phyloP scores from a whole-genome alignment of 495 filamentous ascomycete genomes.

The Coniosporium apollinis region DNA sequence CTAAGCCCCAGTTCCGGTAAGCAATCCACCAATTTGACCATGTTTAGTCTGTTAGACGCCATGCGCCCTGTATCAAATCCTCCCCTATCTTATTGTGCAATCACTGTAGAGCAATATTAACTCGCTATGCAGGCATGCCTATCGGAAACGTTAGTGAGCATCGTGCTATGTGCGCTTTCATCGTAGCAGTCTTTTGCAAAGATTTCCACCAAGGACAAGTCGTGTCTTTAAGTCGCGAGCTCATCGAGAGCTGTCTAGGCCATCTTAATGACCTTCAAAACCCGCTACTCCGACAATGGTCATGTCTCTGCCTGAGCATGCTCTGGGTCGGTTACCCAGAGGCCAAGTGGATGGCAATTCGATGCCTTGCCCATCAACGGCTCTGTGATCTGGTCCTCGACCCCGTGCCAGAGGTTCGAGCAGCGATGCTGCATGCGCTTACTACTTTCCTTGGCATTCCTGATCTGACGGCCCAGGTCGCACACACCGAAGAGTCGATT shows the following conservation, averaged over 20 bases:
- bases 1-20: conserved; percentile 62
- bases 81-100: conserved; percentile 1
- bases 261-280: conserved; percentile 77
- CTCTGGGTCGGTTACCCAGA: conserved; percentile 82
- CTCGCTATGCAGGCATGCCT: conserved; percentile 31
- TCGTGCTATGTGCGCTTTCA: conserved; percentile 97
- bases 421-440: conserved; percentile 82
- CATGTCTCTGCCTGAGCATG: conserved; percentile 88
- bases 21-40: background rate
- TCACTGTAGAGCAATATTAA: no score
- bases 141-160: conserved; percentile 79
- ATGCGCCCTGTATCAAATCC: no score
- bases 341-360: conserved; percentile 86
- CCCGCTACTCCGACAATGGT: conserved; percentile 85
- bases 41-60: no score
- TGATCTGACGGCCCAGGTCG: conserved; percentile 80
- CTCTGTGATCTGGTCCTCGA: conserved; percentile 73
- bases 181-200: conserved; percentile 91
- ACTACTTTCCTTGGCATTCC: conserved; percentile 88
- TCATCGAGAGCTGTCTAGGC: conserved; percentile 67
- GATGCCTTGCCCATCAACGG: conserved; percentile 58
- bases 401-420: conserved; percentile 81
- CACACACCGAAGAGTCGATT: conserved; percentile 73
- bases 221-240: conserved; percentile 67
- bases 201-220: conserved; percentile 78